phyloP scores from a whole-genome alignment of 495 filamentous ascomycete species.

The Xylaria bambusicola region DNA sequence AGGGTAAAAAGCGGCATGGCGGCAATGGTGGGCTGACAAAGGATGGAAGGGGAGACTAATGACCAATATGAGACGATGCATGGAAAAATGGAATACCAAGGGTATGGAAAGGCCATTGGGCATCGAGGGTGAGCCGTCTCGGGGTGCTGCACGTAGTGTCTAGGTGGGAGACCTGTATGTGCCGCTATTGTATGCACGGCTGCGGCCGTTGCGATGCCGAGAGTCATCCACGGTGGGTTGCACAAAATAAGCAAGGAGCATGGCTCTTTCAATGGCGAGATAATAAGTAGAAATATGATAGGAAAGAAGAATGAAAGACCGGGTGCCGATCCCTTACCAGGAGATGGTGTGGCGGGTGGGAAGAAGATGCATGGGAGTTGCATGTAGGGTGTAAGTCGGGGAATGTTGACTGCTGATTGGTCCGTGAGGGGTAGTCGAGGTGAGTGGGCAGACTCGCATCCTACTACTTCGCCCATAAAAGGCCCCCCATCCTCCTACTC shows the following conservation, averaged over 20 bases:
- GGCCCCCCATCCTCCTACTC: constrained; percentile 11
- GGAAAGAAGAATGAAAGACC: background rate
- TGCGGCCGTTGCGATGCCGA: no score
- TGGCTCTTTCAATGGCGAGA: background rate
- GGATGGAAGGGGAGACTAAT: background rate
- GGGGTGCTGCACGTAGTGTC: background rate
- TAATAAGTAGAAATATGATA: background rate
- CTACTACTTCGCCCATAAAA: constrained; percentile 19
- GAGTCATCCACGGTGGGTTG: no score
- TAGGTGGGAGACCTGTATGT: background rate
- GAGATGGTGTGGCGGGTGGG: constrained; percentile 5
- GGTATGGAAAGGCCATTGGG: background rate
- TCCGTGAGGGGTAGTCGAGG: constrained; percentile 18
- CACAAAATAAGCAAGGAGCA: constrained; percentile 3
- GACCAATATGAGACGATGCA: background rate
- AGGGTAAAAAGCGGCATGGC: no score
- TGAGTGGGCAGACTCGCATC: constrained; percentile 7
- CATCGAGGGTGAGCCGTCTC: background rate
- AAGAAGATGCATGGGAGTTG: constrained; percentile 17
- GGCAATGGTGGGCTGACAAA: no score
- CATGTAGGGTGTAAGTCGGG: constrained; percentile 18
- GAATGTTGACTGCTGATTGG: constrained; percentile 16
- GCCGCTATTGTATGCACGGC: background rate
- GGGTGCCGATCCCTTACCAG: background rate
- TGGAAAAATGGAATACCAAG: background rate